These are phyloP conservation scores for Meyerozyma guilliermondii DNA, from an alignment of 1,139 yeast genomes.

Conservation along the genomic window DNA sequence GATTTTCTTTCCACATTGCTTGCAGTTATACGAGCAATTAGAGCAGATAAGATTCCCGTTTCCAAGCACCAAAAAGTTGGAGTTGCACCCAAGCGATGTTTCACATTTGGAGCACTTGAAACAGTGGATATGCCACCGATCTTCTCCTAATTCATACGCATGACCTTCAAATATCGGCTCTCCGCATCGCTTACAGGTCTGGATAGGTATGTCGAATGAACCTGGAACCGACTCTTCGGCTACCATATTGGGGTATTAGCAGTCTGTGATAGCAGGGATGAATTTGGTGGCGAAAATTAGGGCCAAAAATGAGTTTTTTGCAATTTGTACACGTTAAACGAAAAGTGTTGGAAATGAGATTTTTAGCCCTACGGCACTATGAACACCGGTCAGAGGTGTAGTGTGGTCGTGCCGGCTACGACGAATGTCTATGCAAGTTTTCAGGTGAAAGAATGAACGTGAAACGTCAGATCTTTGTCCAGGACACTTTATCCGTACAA, in stretches of 20 bases:
- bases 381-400: too few relatives aligned
- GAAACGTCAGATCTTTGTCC: background rate
- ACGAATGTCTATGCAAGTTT: too few relatives aligned
- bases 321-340: too few relatives aligned
- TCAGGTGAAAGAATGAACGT: background rate
- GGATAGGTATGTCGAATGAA: constrained; percentile 11
- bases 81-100: constrained; percentile 74
- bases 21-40: constrained; percentile 85
- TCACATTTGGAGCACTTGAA: constrained; percentile 85
- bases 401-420: too few relatives aligned
- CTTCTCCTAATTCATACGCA: constrained; percentile 81
- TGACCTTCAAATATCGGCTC: constrained; percentile 63
- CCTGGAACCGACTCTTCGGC: background rate
- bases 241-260: background rate
- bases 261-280: background rate
- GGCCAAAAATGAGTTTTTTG: too few relatives aligned
- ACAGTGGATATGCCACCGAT: constrained; percentile 94
- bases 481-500: background rate
- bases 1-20: constrained; percentile 82
- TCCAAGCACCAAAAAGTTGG: constrained; percentile 85
- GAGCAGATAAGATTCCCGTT: constrained; percentile 90
- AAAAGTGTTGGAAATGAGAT: too few relatives aligned
- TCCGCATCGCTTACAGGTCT: constrained; percentile 39
- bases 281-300: background rate
- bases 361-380: too few relatives aligned